Conservation (phyloP, 2,329 filamentous ascomycete species). For the Plectosphaerella plurivora region DNA sequence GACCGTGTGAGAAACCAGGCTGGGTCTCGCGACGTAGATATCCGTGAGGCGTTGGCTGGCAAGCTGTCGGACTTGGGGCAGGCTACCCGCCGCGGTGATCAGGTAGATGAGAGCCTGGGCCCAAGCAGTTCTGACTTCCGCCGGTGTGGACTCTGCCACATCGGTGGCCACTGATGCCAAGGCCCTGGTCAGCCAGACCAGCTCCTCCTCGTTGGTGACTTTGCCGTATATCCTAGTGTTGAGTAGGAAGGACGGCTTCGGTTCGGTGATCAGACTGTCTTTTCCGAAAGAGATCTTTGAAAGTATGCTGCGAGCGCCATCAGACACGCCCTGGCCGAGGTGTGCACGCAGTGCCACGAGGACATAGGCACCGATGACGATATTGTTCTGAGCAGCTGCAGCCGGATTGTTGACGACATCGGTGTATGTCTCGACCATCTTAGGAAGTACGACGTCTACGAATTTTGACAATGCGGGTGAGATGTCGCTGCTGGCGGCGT, state of each 20-base stretch:
- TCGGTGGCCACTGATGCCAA: conserved; percentile 57
- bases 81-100: conserved; percentile 58
- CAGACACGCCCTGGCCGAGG: background rate
- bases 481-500: conserved; percentile 1
- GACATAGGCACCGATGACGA: conserved; percentile 76
- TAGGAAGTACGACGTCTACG: conserved; percentile 46
- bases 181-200: conserved; percentile 71
- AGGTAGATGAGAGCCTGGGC: conserved; percentile 80
- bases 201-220: conserved; percentile 67
- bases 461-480: conserved; percentile 40
- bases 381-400: conserved; percentile 73
- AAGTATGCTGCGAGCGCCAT: background rate
- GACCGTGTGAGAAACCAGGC: conserved; percentile 57
- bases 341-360: conserved; percentile 43
- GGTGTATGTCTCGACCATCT: conserved; percentile 65
- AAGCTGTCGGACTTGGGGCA: conserved; percentile 59
- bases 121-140: conserved; percentile 65
- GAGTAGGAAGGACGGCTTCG: conserved; percentile 83
- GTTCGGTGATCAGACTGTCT: conserved; percentile 51
- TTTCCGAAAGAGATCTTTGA: background rate
- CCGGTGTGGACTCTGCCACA: conserved; percentile 42
- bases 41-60: conserved; percentile 57
- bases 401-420: conserved; percentile 77
- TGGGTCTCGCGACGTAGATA: conserved; percentile 59
- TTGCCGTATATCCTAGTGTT: conserved; percentile 84